These are phyloP conservation scores for Juglanconis oblonga DNA, from an alignment of 2,329 filamentous ascomycete species.

Conservation along the genomic window DNA sequence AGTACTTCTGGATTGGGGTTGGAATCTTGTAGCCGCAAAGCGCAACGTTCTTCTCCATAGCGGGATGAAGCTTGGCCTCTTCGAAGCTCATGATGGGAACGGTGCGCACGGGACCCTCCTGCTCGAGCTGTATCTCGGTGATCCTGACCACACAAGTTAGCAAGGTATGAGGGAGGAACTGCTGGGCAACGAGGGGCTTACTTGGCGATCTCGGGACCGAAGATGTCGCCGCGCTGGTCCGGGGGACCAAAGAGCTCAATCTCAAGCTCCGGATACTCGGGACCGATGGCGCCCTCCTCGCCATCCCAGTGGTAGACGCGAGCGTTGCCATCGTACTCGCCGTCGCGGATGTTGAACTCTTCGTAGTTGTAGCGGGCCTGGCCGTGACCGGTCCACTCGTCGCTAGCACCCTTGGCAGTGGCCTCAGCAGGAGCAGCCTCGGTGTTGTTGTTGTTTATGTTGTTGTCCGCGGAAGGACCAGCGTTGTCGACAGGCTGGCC, in stretches of 20 bases:
- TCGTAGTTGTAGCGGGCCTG: conserved; percentile 47
- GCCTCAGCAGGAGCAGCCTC: neutral
- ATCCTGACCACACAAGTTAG: conserved; percentile 40
- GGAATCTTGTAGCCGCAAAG: conserved; percentile 69
- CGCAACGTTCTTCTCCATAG: conserved; percentile 73
- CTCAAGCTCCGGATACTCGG: conserved; percentile 68
- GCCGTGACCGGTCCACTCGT: conserved; percentile 44
- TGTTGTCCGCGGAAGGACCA: too few relatives aligned
- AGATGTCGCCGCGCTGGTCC: conserved; percentile 52
- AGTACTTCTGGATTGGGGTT: conserved; percentile 85
- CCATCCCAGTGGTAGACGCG: conserved; percentile 79
- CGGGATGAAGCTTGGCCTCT: conserved; percentile 79
- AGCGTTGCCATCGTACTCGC: conserved; percentile 53
- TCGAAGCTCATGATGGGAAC: conserved; percentile 58
- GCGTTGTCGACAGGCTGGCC: neutral
- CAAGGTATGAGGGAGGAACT: neutral
- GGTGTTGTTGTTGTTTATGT: neutral
- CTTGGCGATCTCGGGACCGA: conserved; percentile 53
- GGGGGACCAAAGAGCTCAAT: conserved; percentile 67
- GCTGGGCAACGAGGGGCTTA: conserved; percentile 36
- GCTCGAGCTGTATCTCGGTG: conserved; percentile 49
- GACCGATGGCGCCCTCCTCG: conserved; percentile 82
- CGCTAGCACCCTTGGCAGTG: conserved; percentile 3
- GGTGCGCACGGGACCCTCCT: conserved; percentile 55
- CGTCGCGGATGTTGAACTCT: conserved; percentile 22